These are phyloP conservation scores for Arthromyces matolae DNA, from an alignment of 768 basidiomycete species.

Conservation along the genomic window DNA sequence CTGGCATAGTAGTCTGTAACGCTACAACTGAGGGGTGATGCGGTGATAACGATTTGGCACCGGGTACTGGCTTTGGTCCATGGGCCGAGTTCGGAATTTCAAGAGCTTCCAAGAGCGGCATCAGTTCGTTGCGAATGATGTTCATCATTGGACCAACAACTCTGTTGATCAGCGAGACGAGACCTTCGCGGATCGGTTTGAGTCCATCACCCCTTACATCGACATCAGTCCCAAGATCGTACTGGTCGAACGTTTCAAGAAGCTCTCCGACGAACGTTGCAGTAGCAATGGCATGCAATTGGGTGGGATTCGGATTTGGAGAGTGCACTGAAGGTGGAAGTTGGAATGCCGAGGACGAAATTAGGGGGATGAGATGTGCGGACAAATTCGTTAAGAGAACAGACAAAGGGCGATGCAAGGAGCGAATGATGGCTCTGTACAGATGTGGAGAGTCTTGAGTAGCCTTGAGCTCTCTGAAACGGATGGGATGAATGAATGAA, in stretches of 20 bases:
- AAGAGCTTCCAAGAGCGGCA: slow-evolving; percentile 59
- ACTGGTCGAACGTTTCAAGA: slow-evolving; percentile 63
- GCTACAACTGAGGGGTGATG: slow-evolving; percentile 60
- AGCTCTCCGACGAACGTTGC: slow-evolving; percentile 72
- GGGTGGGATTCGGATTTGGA: slow-evolving; percentile 58
- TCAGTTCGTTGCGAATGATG: slow-evolving; percentile 58
- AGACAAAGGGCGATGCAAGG: slow-evolving; percentile 72
- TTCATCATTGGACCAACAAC: slow-evolving; percentile 62
- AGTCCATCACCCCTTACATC: slow-evolving; percentile 67
- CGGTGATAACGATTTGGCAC: slow-evolving; percentile 27
- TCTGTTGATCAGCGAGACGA: slow-evolving; percentile 63
- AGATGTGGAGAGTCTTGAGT: slow-evolving; percentile 61
- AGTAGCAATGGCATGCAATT: slow-evolving; percentile 67
- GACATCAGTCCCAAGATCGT: slow-evolving; percentile 56
- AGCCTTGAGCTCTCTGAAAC: slow-evolving; percentile 62
- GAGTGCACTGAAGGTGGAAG: slow-evolving; percentile 46
- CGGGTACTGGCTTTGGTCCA: slow-evolving; percentile 26
- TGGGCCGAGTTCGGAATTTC: slow-evolving; percentile 40
- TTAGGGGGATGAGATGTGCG: slow-evolving; percentile 57
- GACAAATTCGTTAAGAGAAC: slow-evolving; percentile 71
- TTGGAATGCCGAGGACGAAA: slow-evolving; percentile 63
- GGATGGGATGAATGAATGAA: slow-evolving; percentile 12
- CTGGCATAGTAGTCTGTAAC: slow-evolving; percentile 56
- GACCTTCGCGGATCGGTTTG: slow-evolving; percentile 63
- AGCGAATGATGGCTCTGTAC: slow-evolving; percentile 65